Conservation (phyloP, 208 protist genomes). For the Phytomonas sp. region DNA sequence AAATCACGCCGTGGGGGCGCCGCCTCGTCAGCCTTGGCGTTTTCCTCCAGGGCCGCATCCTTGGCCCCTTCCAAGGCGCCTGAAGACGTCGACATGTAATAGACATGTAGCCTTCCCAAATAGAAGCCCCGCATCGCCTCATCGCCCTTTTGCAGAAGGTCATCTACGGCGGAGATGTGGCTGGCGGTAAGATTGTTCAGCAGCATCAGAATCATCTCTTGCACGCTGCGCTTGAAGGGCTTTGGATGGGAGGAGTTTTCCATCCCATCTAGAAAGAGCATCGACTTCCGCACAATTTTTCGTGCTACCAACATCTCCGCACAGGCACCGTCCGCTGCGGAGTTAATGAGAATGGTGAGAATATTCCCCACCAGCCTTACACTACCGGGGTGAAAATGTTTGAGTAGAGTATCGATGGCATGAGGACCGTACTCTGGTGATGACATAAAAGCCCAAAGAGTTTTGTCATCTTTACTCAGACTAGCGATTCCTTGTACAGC, state of each 20-base stretch:
- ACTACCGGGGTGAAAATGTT: conserved; percentile 45
- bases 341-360: conserved; percentile 78
- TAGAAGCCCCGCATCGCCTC: conserved; percentile 81
- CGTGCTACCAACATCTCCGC: conserved; percentile 60
- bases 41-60: conserved; percentile 14
- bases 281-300: conserved; percentile 58
- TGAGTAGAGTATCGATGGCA: conserved; percentile 45
- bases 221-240: conserved; percentile 28
- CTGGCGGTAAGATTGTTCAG: conserved; percentile 77
- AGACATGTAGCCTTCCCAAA: conserved; percentile 54
- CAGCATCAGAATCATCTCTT: conserved; percentile 82
- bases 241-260: conserved; percentile 26
- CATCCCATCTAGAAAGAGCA: conserved; percentile 71
- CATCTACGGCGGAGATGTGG: conserved; percentile 63
- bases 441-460: conserved; percentile 41
- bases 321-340: conserved; percentile 53
- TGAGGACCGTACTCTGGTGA: conserved; percentile 24
- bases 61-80: conserved; percentile 11
- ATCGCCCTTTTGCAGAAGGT: conserved; percentile 67
- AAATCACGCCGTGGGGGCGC: conserved; percentile 34
- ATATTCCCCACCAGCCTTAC: conserved; percentile 53
- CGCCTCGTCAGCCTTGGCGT: conserved; percentile 2
- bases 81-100: too few species aligned
- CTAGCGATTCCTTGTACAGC: conserved; percentile 59
- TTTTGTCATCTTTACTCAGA: conserved; percentile 69